phyloP scores from a whole-genome alignment of 139 green algal genomes.

The Asterochloris sp. region DNA sequence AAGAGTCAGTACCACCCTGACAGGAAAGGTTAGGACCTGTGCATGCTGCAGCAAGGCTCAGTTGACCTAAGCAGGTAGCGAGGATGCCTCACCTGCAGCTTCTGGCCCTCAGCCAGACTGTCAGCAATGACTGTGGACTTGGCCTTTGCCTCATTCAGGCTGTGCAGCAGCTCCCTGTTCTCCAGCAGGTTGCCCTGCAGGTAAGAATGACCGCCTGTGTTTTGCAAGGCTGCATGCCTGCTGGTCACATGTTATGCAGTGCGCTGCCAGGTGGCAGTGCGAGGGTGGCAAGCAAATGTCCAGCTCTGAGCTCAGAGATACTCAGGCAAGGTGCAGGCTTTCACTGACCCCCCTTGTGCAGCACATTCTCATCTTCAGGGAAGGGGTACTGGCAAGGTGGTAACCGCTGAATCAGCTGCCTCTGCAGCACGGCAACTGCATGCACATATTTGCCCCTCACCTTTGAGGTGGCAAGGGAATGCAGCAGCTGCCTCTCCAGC shows the following conservation, averaged over 20 bases:
- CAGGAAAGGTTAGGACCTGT: too few relatives aligned
- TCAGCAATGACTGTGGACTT: slow-evolving; percentile 48
- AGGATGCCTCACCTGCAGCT: slow-evolving; percentile 31
- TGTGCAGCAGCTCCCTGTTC: slow-evolving; percentile 70
- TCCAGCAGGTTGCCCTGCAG: slow-evolving; percentile 65
- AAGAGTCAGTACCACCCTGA: too few relatives aligned
- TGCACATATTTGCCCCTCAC: neutral
- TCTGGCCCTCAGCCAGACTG: slow-evolving; percentile 48
- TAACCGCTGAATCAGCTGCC: too few relatives aligned
- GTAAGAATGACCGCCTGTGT: too few relatives aligned
- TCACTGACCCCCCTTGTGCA: too few relatives aligned
- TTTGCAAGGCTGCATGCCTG: neutral
- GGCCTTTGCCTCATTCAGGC: slow-evolving; percentile 73
- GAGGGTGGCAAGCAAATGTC: neutral
- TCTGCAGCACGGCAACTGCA: too few relatives aligned
- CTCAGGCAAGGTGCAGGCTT: too few relatives aligned
- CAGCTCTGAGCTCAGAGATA: too few relatives aligned
- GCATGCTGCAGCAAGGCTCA: too few relatives aligned
- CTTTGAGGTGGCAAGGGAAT: slow-evolving; percentile 52
- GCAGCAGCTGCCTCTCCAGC: slow-evolving; percentile 59
- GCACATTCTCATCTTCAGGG: too few relatives aligned
- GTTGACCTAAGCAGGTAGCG: neutral
- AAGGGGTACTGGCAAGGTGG: too few relatives aligned
- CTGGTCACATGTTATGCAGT: neutral
- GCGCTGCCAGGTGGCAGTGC: neutral